These are phyloP conservation scores for Claviceps cyperi DNA, from an alignment of 2,329 filamentous ascomycete genomes.

Conservation along the genomic window DNA sequence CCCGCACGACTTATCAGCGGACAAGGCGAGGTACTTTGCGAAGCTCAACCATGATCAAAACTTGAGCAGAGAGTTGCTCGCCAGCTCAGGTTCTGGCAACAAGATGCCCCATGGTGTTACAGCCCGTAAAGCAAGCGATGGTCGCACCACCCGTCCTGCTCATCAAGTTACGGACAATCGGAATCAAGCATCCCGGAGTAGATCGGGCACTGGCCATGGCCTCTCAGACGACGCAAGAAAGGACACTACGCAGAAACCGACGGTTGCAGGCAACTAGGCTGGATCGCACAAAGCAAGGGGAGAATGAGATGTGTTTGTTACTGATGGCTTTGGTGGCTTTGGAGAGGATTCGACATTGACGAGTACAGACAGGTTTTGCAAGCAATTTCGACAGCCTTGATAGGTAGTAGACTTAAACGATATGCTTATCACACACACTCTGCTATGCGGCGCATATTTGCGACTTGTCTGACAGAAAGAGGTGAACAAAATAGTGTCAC, in stretches of 20 bases:
- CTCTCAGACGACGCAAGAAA: slow-evolving; percentile 1
- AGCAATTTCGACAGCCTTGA: background rate
- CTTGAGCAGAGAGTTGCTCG: slow-evolving; percentile 3
- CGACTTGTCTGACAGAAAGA: no score
- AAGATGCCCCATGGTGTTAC: slow-evolving; percentile 4
- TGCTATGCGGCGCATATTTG: no score
- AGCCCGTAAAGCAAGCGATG: background rate
- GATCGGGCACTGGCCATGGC: background rate
- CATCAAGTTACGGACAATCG: slow-evolving; percentile 6
- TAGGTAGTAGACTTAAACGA: no score
- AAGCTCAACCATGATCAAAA: slow-evolving; percentile 1
- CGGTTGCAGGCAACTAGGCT: background rate
- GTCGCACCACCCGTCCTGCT: background rate
- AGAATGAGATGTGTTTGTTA: background rate
- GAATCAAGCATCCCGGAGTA: background rate
- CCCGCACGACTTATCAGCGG: slow-evolving; percentile 3
- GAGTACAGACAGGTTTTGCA: background rate
- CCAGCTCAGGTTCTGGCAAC: background rate
- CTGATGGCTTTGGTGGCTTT: background rate
- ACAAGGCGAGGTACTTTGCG: background rate
- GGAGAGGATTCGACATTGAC: background rate
- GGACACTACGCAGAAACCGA: background rate
- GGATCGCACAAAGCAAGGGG: background rate
- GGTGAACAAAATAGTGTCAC: no score
- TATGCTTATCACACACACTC: no score